Evolutionary conservation across 148 eudicot species (phyloP), one percentile per base, ranked within the genome.

Genomic region (Spergularia bocconei): DNA sequence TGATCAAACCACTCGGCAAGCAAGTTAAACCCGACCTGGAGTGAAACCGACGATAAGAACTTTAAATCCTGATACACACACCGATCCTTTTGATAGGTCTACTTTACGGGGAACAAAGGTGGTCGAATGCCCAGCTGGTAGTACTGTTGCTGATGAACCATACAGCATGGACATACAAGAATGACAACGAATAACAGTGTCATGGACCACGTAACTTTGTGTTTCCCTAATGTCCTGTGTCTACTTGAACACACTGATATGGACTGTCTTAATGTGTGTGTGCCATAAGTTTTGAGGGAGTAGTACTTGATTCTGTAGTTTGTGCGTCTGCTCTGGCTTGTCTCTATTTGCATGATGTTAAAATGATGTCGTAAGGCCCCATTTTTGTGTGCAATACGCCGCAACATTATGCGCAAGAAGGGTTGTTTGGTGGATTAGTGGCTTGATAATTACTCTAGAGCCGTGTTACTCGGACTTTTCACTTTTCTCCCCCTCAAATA

Each of bases 51-150:
- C 36, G 36, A 29, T 29, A 29, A 29, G 36, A 29, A 29, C 36
- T 29, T 29, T 29, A 29, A 29, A 29, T 1, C 36, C 36, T 29
- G 36, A 29, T 29, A 74, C 14, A 41, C 21, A 21, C 52, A 11
- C 23, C 33, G 72, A 75, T 55, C 47, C 72, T 44, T 55, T 29
- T 1, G 55, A 72, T 67, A 41, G 78, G 57, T 44, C 48, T 44
- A 4, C 33, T 63, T 55, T 72, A 23, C 25, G 78, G 78, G 72
- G 78, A 58, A 67, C 78, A 76, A 70, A 44, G 19, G 19, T 5
- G 55, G 44, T 61, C 51, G 36, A 16, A 63, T 50, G n/a, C 70
- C 69, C 70, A 77, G 69, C 70, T 70, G 59, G 70, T 21, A 51
- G 39, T 56, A 25, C 38, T 65, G 78, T 65, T 54, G 25, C 72